Base-by-base conservation (phyloP, 164 flowering plant species). In the Nymphaea thermarum region DNA sequence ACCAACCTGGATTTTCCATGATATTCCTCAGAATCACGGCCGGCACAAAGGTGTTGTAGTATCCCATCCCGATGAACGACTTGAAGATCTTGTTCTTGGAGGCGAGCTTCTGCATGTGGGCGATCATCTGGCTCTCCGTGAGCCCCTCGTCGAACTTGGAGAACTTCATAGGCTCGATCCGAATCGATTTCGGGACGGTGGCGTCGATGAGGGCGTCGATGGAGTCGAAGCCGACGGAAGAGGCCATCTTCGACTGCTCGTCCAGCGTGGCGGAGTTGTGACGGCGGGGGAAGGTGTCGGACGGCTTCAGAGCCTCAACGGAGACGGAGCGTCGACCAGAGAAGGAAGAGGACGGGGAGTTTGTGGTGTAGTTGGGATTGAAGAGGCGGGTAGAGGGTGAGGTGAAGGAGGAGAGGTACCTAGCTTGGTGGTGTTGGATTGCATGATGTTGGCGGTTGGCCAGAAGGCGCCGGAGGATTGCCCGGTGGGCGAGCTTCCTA, bases 1-100 rank as follows among this genome's bases (percentile, higher is more conserved):
- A 95, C 99, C 98, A 95, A 62, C 84, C 98, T 0, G 99, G 99
- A 71, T 95, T 95, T 75, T 95, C 99, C 93, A 92, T 81, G n/a
- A 95, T 83, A 66, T 95, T 95, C 71, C 99, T 80, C 80, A 92
- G 73, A 64, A 95, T 89, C 51, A 92, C 98, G 36, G 84, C 80
- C 0, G 99, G 99, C 12, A 90, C 99, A 64, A 44, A 75, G 3
- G 99, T 95, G 68, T 86, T 82, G 68, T 95, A 90, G 71, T 95
- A 95, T 1, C 99, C 99, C 99, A 95, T 95, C 55, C 99, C 99
- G 61, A 95, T 90, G 73, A 65, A 91, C 0, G 94, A 87, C 77
- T 95, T 95, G 67, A 81, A 88, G 62, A 88, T 79, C 84, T 86
- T 88, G 57, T 95, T 95, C 73, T 78, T 84, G 8, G 87, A 71